phyloP scores from a whole-genome alignment of 768 basidiomycete genomes.

The Naganishia friedmannii region DNA sequence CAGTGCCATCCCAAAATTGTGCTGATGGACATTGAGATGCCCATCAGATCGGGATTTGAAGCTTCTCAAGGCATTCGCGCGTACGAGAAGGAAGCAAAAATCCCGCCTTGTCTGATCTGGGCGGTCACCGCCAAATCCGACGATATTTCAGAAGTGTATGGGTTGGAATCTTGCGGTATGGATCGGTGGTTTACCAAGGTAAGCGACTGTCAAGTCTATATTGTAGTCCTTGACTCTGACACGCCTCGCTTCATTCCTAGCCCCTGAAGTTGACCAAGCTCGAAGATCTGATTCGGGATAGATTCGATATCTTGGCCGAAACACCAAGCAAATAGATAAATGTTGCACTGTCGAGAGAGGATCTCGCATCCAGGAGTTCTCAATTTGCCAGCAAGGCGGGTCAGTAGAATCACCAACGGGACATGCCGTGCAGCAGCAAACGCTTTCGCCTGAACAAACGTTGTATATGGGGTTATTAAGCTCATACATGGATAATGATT shows the following conservation, averaged over 20 bases:
- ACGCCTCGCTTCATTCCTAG: not conserved
- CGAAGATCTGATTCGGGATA: slow-evolving; percentile 15
- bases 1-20: slow-evolving; percentile 28
- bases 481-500: slow-evolving; percentile 4
- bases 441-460: not conserved
- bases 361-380: no score
- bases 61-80: slow-evolving; percentile 43
- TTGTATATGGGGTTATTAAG: not conserved
- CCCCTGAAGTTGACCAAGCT: slow-evolving; percentile 8
- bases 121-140: slow-evolving; percentile 43
- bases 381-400: not conserved
- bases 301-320: slow-evolving; percentile 1
- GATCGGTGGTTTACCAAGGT: slow-evolving; percentile 21
- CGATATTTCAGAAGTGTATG: slow-evolving; percentile 13
- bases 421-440: not conserved
- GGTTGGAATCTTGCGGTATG: slow-evolving; percentile 16
- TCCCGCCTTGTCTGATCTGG: slow-evolving; percentile 36
- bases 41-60: slow-evolving; percentile 47
- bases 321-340: not conserved
- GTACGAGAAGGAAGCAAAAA: slow-evolving; percentile 35
- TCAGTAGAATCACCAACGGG: not conserved
- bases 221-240: no score
- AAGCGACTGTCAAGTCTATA: not conserved
- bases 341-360: not conserved
- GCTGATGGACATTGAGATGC: slow-evolving; percentile 50